Base-by-base conservation (phyloP, 1,284 basidiomycete genomes). In the Inonotus obliquus region DNA sequence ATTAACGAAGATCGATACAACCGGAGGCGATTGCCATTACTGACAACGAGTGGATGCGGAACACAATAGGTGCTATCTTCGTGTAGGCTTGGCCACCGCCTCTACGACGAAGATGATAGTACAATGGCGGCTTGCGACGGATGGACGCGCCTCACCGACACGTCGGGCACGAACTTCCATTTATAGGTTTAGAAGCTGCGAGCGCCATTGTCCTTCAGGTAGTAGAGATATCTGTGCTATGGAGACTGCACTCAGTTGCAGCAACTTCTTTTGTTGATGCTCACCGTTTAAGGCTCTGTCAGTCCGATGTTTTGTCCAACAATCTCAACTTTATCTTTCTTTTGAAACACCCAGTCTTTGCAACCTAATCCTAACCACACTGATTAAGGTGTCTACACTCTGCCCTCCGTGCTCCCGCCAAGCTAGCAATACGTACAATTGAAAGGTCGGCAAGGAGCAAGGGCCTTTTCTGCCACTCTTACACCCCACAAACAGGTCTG, bases 201-300 rank as follows among this genome's bases (percentile, higher is more conserved):
- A 57, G 55, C 56, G 59, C 52, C 56, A 45, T 63, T 63, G 61
- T 63, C 61, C 49, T 63, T 54, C 44, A 56, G 57, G 61, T 54
- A 62, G 61, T 63, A 45, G 21, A 49, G 61, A 41, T 27, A 44
- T 54, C 45, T 55, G 57, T 44, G 35, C 61, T 63, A 63, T 59
- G 61, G 61, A 63, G 61, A 59, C 61, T 63, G 57, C 61, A 54
- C 57, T 63, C 49, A 63, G 61, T 59, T 57, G 57, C 19, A 38
- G 17, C 44, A 25, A 27, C 13, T 41, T 63, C 52, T 59, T 45
- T 55, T 59, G 57, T 59, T 62, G 61, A 41, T 39, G 57, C 56
- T 47, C 53, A 51, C 57, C 53, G 57, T 23, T 49, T 62, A 39
- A 45, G 48, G 57, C 37, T 29, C 32, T 52, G 51, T 57, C 60